These are phyloP conservation scores for Tripterygium wilfordii DNA, from an alignment of 177 flowering plant genomes.

Conservation along the genomic window DNA sequence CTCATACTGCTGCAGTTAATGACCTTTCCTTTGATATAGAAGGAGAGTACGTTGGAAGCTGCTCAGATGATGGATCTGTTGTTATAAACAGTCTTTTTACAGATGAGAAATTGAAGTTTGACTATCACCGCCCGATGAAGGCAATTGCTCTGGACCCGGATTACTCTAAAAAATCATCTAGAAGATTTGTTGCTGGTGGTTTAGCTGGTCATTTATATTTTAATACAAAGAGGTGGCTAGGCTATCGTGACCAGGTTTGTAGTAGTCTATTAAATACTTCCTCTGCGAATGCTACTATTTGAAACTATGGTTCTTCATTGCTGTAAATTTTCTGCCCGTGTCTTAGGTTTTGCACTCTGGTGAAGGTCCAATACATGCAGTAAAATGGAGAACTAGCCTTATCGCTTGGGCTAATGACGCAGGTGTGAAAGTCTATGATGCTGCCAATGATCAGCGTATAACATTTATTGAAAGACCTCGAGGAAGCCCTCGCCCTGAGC, in stretches of 20 bases:
- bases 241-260: constrained; percentile 87
- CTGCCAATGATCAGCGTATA: constrained; percentile 84
- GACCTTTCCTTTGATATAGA: constrained; percentile 92
- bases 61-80: constrained; percentile 97
- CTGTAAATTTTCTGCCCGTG: constrained; percentile 1
- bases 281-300: neutral
- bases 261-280: neutral
- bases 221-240: constrained; percentile 87
- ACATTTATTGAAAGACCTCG: constrained; percentile 96
- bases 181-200: constrained; percentile 97
- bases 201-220: constrained; percentile 85
- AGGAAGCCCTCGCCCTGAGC: constrained; percentile 89
- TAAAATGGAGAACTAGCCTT: constrained; percentile 90
- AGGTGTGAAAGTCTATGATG: constrained; percentile 94
- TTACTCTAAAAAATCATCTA: constrained; percentile 68
- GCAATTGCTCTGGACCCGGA: constrained; percentile 93
- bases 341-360: constrained; percentile 93
- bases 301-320: neutral
- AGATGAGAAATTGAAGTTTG: constrained; percentile 83
- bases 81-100: constrained; percentile 84
- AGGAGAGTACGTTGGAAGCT: constrained; percentile 93
- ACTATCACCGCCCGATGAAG: constrained; percentile 96
- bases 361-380: constrained; percentile 97
- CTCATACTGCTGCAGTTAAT: constrained; percentile 86
- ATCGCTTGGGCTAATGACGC: constrained; percentile 99